Conservation (phyloP, 2,329 filamentous ascomycete species). For the Tolypocladium pustulatum region DNA sequence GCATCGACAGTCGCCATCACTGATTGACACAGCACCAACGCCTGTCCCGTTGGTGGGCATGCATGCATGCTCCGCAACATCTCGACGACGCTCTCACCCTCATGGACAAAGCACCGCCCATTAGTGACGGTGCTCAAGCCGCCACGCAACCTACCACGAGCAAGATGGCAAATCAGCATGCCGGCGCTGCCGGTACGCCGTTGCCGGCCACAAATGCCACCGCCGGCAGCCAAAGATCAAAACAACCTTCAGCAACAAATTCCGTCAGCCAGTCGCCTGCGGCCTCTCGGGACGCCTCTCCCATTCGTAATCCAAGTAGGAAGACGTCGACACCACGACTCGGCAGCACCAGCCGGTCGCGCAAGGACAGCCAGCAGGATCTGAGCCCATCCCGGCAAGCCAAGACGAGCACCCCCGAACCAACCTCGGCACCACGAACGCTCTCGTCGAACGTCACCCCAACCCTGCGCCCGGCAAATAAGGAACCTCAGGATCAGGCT, state of each 20-base stretch:
- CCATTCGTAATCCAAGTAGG: conserved; percentile 27
- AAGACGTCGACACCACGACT: conserved; percentile 23
- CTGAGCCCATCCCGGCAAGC: conserved; percentile 48
- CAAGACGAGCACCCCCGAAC: conserved; percentile 43
- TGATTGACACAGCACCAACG: conserved; percentile 18
- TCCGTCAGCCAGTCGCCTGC: conserved; percentile 25
- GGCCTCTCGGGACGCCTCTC: conserved; percentile 36
- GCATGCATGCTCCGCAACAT: conserved; percentile 18
- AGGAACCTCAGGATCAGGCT: conserved; percentile 52
- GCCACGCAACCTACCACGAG: conserved; percentile 8
- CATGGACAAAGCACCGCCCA: conserved; percentile 24
- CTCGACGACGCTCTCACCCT: conserved; percentile 14
- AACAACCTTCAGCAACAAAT: conserved; percentile 24
- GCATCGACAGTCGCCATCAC: conserved; percentile 13
- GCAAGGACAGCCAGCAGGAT: conserved; percentile 56
- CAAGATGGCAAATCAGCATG: conserved; percentile 8
- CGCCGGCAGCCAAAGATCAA: conserved; percentile 19
- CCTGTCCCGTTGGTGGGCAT: conserved; percentile 20
- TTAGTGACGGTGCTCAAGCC: conserved; percentile 6
- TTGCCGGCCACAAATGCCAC: conserved; percentile 8
- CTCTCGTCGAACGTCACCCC: conserved; percentile 60
- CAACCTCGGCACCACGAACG: conserved; percentile 53
- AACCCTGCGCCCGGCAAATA: conserved; percentile 46
- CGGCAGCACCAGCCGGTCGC: conserved; percentile 37
- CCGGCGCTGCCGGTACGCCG: conserved; percentile 4